These are phyloP conservation scores for Acorus gramineus DNA, from an alignment of 106 monocot species.

Conservation along the genomic window DNA sequence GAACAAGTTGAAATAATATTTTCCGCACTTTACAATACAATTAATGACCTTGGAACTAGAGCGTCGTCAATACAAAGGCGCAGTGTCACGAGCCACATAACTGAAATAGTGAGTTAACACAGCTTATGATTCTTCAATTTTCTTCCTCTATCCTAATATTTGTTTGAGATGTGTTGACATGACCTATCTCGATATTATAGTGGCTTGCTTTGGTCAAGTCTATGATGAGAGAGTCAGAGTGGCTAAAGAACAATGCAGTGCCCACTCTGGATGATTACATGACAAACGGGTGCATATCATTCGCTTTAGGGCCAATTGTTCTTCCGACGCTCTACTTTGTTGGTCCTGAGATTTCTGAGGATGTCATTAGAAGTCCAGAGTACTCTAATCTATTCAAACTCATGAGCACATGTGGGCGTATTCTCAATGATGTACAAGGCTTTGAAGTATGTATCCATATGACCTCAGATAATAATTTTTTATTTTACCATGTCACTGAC, in stretches of 20 bases:
- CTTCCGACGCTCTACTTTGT: constrained; percentile 77
- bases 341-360: constrained; percentile 47
- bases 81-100: constrained; percentile 44
- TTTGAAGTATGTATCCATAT: constrained; percentile 39
- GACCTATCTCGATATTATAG: constrained; percentile 16
- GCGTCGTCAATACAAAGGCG: constrained; percentile 48
- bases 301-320: constrained; percentile 80
- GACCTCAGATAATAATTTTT: not conserved
- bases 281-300: constrained; percentile 74
- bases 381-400: constrained; percentile 49
- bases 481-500: not conserved
- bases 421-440: constrained; percentile 72
- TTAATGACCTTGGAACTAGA: constrained; percentile 59
- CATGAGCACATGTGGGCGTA: constrained; percentile 73
- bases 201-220: constrained; percentile 68
- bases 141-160: too few species aligned
- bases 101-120: constrained; percentile 49
- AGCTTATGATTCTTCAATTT: too few species aligned
- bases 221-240: constrained; percentile 76
- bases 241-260: constrained; percentile 37
- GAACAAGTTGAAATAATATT: constrained; percentile 65
- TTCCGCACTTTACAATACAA: constrained; percentile 45
- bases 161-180: not conserved
- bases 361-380: constrained; percentile 35
- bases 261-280: constrained; percentile 69